Evolutionary conservation across 352 stramenopile genomes (phyloP).

Genomic region (Chrysophaeum taylorii): DNA sequence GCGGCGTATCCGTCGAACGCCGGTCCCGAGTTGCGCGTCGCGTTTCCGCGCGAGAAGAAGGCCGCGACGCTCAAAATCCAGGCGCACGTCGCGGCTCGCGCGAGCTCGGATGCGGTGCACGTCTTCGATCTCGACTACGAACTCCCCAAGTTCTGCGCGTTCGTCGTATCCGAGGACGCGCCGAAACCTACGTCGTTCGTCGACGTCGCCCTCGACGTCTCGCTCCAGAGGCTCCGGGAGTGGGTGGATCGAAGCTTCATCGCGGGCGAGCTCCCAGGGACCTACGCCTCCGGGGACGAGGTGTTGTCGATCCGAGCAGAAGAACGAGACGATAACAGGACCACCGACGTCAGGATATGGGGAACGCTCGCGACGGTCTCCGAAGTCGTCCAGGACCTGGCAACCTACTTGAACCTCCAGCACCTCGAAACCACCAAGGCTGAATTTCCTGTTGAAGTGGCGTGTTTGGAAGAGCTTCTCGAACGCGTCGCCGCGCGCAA

Average conservation of each 20-base stretch:
- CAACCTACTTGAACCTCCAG: conserved; percentile 54
- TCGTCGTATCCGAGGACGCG: conserved; percentile 30
- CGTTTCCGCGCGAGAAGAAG: conserved; percentile 43
- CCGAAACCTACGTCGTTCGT: conserved; percentile 21
- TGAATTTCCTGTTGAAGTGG: conserved; percentile 73
- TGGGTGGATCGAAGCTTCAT: conserved; percentile 31
- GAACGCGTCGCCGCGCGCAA: conserved; percentile 65
- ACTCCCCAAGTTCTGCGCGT: conserved; percentile 71
- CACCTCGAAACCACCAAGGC: conserved; percentile 60
- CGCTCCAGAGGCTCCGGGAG: conserved; percentile 18
- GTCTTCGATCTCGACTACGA: conserved; percentile 64
- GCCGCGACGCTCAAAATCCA: conserved; percentile 49
- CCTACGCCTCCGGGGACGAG: conserved; percentile 7
- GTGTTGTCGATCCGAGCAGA: too few relatives aligned
- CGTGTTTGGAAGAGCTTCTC: conserved; percentile 52
- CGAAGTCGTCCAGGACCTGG: conserved; percentile 75
- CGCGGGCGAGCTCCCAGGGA: not conserved
- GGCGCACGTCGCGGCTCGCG: conserved; percentile 56
- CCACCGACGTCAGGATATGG: conserved; percentile 35
- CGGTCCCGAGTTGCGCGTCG: conserved; percentile 40
- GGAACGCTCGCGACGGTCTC: conserved; percentile 37
- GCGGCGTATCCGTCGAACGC: conserved; percentile 50
- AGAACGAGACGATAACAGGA: too few relatives aligned
- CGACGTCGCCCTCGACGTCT: conserved; percentile 23
- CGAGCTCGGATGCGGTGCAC: conserved; percentile 61